A percentile compares a stretch with the other conserved stretches of the same genome.
Conservation (phyloP, 768 basidiomycete genomes). For the Leccinum aurantiacum region DNA sequence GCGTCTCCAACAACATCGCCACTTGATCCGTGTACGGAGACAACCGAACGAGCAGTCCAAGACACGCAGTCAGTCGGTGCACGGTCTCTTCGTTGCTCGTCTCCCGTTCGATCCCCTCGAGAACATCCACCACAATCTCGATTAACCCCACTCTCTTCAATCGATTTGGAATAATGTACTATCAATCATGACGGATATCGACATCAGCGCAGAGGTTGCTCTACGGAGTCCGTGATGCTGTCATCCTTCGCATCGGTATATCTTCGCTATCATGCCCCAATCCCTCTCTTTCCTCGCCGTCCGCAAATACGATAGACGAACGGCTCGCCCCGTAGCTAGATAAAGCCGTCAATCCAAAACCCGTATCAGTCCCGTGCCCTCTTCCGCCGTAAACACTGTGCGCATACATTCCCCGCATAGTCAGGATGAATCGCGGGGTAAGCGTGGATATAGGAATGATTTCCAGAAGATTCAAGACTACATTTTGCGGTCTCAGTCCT, state of each 20-base stretch:
- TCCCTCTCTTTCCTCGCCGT: no score
- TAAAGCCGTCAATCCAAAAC: background rate
- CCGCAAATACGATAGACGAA: no score
- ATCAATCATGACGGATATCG: no score
- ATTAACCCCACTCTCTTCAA: no score
- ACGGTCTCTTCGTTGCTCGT: constrained; percentile 82
- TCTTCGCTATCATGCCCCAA: no score
- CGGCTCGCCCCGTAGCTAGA: no score
- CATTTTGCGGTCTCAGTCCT: background rate
- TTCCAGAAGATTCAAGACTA: background rate
- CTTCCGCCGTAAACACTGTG: background rate
- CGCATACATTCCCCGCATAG: background rate
- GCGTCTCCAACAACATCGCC: constrained; percentile 61
- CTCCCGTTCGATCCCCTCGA: constrained; percentile 77
- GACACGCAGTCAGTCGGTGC: constrained; percentile 76
- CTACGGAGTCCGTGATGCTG: no score
- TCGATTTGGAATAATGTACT: no score
- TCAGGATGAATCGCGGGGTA: background rate
- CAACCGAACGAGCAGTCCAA: constrained; percentile 73
- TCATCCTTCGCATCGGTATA: no score
- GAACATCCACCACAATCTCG: constrained; percentile 79
- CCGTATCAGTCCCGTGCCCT: background rate
- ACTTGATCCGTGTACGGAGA: constrained; percentile 70
- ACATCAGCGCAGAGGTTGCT: no score
- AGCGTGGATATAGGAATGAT: background rate